Conservation (phyloP, 2,329 filamentous ascomycete genomes). For the Diplocarpon rosae region DNA sequence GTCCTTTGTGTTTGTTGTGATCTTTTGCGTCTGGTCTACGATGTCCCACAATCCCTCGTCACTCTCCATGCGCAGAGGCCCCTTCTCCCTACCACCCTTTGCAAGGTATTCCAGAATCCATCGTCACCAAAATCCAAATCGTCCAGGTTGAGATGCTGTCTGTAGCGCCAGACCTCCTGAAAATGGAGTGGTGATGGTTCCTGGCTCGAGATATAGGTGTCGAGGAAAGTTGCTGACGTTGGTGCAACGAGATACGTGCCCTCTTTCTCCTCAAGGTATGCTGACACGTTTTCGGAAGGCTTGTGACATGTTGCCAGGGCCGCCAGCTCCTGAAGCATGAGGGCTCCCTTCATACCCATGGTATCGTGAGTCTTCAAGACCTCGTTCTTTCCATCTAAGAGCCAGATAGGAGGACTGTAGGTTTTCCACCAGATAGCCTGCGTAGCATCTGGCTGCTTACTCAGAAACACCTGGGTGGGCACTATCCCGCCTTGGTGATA, state of each 20-base stretch:
- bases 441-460: constrained; percentile 52
- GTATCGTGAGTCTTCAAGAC: constrained; percentile 60
- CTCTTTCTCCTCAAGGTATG: constrained; percentile 48
- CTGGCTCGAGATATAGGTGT: constrained; percentile 40
- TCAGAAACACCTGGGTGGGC: constrained; percentile 64
- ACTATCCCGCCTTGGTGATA: constrained; percentile 76
- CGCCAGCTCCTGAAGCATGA: constrained; percentile 47
- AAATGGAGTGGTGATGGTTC: constrained; percentile 47
- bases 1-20: too few species aligned
- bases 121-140: constrained; percentile 72
- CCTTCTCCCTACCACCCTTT: constrained; percentile 52
- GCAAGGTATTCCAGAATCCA: constrained; percentile 60
- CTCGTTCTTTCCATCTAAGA: constrained; percentile 65
- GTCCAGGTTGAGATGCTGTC: constrained; percentile 62
- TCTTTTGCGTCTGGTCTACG: too few species aligned
- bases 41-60: constrained; percentile 32
- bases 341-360: constrained; percentile 56
- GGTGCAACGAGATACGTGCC: constrained; percentile 65
- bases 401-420: constrained; percentile 71
- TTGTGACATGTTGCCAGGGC: constrained; percentile 51
- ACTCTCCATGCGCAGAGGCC: constrained; percentile 53
- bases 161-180: constrained; percentile 58
- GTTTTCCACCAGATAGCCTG: constrained; percentile 74
- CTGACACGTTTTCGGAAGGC: constrained; percentile 41
- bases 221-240: constrained; percentile 58